phyloP scores from a whole-genome alignment of 208 protist genomes.

The Angomonas deanei region DNA sequence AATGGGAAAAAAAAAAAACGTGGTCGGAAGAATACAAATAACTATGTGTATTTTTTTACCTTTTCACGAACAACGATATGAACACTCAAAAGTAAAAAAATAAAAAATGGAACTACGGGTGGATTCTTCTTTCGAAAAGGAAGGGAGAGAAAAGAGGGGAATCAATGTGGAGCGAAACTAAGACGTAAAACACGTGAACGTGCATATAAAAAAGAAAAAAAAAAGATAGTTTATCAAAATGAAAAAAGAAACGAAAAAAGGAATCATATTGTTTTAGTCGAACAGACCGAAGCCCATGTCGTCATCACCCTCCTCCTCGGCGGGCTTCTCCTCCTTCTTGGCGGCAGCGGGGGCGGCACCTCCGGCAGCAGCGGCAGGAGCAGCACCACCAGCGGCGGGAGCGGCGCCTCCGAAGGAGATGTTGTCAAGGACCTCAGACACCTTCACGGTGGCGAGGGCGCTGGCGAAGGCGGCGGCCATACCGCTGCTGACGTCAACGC shows the following conservation, averaged over 20 bases:
- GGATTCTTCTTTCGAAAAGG: not conserved
- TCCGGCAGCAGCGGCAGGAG: constrained; percentile 33
- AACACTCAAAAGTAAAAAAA: not conserved
- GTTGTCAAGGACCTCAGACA: constrained; percentile 59
- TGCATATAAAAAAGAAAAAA: not conserved
- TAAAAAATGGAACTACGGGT: not conserved
- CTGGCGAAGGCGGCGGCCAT: constrained; percentile 70
- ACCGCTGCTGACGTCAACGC: constrained; percentile 61
- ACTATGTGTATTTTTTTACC: not conserved
- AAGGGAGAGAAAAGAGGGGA: constrained; percentile 79
- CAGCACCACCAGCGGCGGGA: constrained; percentile 29
- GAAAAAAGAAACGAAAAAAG: constrained; percentile 9
- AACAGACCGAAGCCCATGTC: constrained; percentile 88
- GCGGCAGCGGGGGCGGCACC: constrained; percentile 33
- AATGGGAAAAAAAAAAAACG: not conserved
- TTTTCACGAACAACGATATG: not conserved
- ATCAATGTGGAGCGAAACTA: constrained; percentile 70
- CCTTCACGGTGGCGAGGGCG: constrained; percentile 45
- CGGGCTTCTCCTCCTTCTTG: constrained; percentile 50
- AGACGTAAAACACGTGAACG: constrained; percentile 37
- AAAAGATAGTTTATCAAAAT: not conserved
- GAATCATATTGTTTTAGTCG: not conserved
- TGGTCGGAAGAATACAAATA: constrained; percentile 3
- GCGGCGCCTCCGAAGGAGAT: constrained; percentile 63
- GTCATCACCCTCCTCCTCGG: constrained; percentile 75